These are phyloP conservation scores for Aspergillus felis DNA, from an alignment of 2,329 filamentous ascomycete genomes.

Conservation along the genomic window DNA sequence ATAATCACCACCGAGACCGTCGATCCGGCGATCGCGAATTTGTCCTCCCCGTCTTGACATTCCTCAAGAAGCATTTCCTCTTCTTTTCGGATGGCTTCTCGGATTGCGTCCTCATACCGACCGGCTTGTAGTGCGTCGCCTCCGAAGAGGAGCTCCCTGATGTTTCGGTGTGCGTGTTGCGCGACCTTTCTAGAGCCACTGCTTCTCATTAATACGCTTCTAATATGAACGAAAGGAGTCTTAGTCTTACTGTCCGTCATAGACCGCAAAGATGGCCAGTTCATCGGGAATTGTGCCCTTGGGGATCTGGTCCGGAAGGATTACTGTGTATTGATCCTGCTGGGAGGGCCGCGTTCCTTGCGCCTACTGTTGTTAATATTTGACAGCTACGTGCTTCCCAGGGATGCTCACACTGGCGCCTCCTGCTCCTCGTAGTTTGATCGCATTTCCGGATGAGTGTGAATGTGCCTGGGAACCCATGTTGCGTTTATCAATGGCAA, in stretches of 20 bases:
- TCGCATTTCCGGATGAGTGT: background rate
- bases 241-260: constrained; percentile 7
- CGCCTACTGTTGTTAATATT: background rate
- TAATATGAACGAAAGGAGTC: background rate
- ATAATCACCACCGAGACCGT: constrained; percentile 3
- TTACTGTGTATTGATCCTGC: constrained; percentile 4
- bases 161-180: background rate
- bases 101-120: constrained; percentile 4
- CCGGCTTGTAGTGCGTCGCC: background rate
- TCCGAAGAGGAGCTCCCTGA: background rate
- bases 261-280: constrained; percentile 5
- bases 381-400: background rate
- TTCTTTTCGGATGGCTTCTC: constrained; percentile 1
- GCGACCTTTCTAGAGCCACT: constrained; percentile 5
- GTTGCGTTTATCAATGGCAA: background rate
- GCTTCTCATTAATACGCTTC: background rate
- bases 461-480: background rate
- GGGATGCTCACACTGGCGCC: background rate
- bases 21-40: constrained; percentile 4
- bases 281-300: background rate
- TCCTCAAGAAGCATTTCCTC: constrained; percentile 1
- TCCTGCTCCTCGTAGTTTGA: background rate
- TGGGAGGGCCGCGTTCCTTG: constrained; percentile 7
- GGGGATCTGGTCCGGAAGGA: background rate
- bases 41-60: constrained; percentile 2